phyloP scores from a whole-genome alignment of 257 asterid species.

The Rubia yunnanensis region DNA sequence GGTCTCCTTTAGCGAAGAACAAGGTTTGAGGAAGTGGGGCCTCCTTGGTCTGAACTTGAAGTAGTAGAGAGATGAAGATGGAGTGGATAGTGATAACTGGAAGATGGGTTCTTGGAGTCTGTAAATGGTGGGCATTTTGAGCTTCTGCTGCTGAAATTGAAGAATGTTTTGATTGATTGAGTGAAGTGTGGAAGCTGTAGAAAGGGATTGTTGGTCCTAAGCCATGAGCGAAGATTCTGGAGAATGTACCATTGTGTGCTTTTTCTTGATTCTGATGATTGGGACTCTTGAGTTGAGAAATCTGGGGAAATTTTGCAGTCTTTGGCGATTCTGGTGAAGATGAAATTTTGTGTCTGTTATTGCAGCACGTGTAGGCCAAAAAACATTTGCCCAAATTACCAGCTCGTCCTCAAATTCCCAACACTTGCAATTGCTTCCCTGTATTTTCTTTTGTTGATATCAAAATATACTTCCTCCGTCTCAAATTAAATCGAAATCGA shows the following conservation, averaged over 20 bases:
- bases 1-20: constrained; percentile 70
- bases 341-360: constrained; percentile 38
- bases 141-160: background rate
- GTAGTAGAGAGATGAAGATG: constrained; percentile 16
- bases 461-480: too few species aligned
- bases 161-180: constrained; percentile 3
- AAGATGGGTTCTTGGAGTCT: constrained; percentile 28
- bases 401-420: too few species aligned
- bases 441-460: too few species aligned
- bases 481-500: too few species aligned
- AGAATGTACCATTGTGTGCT: constrained; percentile 8
- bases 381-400: too few species aligned
- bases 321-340: constrained; percentile 20
- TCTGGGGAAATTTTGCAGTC: background rate
- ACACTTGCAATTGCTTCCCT: too few species aligned
- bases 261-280: background rate
- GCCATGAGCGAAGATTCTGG: constrained; percentile 4
- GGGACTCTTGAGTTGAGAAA: background rate
- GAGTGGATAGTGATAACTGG: constrained; percentile 10
- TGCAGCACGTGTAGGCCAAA: constrained; percentile 43
- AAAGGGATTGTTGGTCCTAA: background rate
- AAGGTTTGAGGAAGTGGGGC: constrained; percentile 70
- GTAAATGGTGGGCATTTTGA: constrained; percentile 66
- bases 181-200: background rate
- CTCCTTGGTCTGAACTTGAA: constrained; percentile 48